Conservation (phyloP, 129 eudicot genomes). For the Silybum marianum region DNA sequence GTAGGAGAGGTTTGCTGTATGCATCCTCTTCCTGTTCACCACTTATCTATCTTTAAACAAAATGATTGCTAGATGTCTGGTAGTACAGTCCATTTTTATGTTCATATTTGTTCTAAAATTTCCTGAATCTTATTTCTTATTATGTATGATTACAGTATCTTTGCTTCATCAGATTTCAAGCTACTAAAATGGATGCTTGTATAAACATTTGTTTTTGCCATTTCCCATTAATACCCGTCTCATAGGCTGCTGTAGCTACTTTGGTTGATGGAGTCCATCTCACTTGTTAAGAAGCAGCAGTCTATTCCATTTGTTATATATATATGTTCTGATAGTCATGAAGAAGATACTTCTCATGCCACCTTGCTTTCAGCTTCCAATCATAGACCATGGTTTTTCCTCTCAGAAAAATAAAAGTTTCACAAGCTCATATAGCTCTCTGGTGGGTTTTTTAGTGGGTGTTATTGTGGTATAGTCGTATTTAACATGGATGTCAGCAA, state of each 20-base stretch:
- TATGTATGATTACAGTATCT: background rate
- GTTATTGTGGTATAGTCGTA: background rate
- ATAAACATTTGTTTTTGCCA: background rate
- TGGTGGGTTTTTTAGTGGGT: background rate
- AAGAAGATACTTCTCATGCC: background rate
- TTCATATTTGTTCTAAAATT: background rate
- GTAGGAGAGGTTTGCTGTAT: conserved; percentile 8
- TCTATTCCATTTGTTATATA: background rate
- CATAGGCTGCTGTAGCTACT: background rate
- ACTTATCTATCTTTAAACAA: background rate
- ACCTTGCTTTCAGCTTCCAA: background rate
- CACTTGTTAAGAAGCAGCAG: background rate
- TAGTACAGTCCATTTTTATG: background rate
- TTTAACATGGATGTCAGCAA: background rate
- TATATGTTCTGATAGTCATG: background rate
- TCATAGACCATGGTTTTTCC: background rate
- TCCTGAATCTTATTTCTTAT: background rate
- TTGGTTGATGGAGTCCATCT: background rate
- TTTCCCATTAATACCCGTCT: background rate
- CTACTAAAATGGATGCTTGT: background rate
- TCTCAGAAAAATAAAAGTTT: background rate
- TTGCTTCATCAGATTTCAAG: background rate
- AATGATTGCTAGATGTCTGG: background rate
- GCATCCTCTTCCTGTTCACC: background rate
- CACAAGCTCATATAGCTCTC: background rate